Conservation (phyloP, 1,284 basidiomycete species). For the Malassezia pachydermatis region DNA sequence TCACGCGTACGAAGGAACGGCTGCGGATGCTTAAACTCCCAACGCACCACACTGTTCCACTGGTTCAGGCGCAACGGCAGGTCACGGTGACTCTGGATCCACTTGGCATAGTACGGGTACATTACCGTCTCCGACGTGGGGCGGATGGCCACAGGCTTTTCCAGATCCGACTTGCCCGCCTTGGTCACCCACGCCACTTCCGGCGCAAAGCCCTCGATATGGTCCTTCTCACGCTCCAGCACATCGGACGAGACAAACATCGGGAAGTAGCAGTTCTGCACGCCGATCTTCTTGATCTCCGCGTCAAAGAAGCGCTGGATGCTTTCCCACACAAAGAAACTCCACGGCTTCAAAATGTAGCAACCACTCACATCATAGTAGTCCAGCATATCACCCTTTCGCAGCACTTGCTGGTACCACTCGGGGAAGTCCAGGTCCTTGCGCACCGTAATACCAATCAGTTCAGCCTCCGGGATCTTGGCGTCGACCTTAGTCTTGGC, state of each 20-base stretch:
- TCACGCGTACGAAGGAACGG: conserved; percentile 98
- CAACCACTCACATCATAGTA: conserved; percentile 98
- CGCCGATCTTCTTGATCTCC: conserved; percentile 82
- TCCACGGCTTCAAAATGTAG: conserved; percentile 96
- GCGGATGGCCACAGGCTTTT: conserved; percentile 94
- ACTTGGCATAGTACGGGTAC: conserved; percentile 95
- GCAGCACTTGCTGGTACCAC: conserved; percentile 62
- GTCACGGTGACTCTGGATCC: conserved; percentile 96
- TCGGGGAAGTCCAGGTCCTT: conserved; percentile 46
- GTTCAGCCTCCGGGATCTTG: conserved; percentile 42
- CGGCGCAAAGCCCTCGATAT: conserved; percentile 98
- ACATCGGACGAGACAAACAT: conserved; percentile 94
- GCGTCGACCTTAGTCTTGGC: conserved; percentile 26
- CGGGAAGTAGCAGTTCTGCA: conserved; percentile 97
- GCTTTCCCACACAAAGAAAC: conserved; percentile 89
- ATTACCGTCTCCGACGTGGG: conserved; percentile 96
- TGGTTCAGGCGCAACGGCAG: conserved; percentile 94
- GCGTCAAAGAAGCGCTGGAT: conserved; percentile 58
- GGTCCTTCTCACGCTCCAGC: conserved; percentile 92
- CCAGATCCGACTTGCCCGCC: conserved; percentile 83
- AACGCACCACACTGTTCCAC: conserved; percentile 97
- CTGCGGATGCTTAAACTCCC: conserved; percentile 99
- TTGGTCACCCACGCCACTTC: conserved; percentile 98
- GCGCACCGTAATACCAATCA: conserved; percentile 46
- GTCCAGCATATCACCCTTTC: conserved; percentile 98